Evolutionary conservation across 129 eudicot species (phyloP), one percentile per base, ranked within the genome.

Genomic region (Pseudognaphalium luteoalbum): DNA sequence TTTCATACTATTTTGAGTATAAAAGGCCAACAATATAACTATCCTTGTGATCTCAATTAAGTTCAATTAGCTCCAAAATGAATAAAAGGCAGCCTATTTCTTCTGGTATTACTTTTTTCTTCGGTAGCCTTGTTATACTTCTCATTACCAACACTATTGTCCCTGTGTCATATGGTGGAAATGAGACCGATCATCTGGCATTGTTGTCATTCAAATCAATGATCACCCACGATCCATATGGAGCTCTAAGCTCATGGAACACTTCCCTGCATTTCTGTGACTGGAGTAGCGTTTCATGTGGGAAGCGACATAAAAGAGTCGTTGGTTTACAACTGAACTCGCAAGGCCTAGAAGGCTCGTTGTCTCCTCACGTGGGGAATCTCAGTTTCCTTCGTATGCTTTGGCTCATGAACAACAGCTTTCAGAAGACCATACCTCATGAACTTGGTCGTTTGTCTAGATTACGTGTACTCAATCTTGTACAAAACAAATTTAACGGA

Each of bases 251-350:
- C 54, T 78, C 88, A 1, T 87, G 91, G 91, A 81, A 81, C 58
- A 78, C 72, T 17, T 77, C 84, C 3, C 0, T 64, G 17, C 75
- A 70, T 50, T 80, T 83, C 51, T 86, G 90, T 83, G 12, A 34
- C 16, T 83, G 90, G 88, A 37, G 29, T 29, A 82, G 88, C 0
- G 88, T 83, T n/a, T 62, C 50, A 62, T 86, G 87, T 15, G 71
- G 72, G 47, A n/a, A 4, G 0, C 56, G 58, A 22, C 69, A 76
- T 72, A 73, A 66, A 25, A 76, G 79, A 61, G 87, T 80, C 14
- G 61, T 19, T 21, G 20, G 58, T 37, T 8, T 81, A 50, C 33
- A 47, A 21, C 72, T 81, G 47, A 8, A 4, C 14, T 47, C 54
- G 1, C 54, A 47, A 4, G 54, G 54, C 5, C n/a, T 47, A 12